Percentiles rank a stretch among this genome's conserved stretches.
Conservation (phyloP, 2,329 filamentous ascomycete species). For the Grosmannia huntii region DNA sequence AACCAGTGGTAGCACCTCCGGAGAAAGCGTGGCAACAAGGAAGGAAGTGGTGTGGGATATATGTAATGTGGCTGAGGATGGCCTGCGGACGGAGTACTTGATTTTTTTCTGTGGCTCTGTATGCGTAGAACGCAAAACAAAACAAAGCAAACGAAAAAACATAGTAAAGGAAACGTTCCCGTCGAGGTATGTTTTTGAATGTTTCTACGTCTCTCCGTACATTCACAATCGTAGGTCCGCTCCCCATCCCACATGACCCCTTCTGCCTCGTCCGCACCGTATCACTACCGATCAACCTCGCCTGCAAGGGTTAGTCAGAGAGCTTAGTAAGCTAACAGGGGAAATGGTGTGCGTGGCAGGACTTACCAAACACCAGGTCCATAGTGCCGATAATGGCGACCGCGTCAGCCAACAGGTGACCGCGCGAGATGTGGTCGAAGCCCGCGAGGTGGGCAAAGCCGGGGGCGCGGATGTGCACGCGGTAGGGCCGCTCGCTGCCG, state of each 20-base stretch:
- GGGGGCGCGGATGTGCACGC: slow-evolving; percentile 93
- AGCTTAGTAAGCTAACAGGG: no score
- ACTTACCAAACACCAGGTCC: slow-evolving; percentile 78
- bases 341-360: neutral
- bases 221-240: neutral
- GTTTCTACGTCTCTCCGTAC: neutral
- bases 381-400: slow-evolving; percentile 90
- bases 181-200: neutral
- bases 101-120: no score
- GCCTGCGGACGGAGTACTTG: no score
- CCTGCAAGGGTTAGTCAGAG: slow-evolving; percentile 26
- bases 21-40: no score
- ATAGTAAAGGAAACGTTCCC: neutral
- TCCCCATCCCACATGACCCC: neutral
- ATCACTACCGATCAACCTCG: slow-evolving; percentile 46
- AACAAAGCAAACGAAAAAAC: no score
- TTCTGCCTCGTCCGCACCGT: slow-evolving; percentile 1
- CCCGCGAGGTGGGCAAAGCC: slow-evolving; percentile 91
- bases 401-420: slow-evolving; percentile 88
- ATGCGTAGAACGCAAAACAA: no score
- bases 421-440: slow-evolving; percentile 86
- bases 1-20: no score
- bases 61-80: no score
- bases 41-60: no score
- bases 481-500: slow-evolving; percentile 89